phyloP scores from a whole-genome alignment of 1,139 yeast genomes.

The Yamadazyma dushanensis region DNA sequence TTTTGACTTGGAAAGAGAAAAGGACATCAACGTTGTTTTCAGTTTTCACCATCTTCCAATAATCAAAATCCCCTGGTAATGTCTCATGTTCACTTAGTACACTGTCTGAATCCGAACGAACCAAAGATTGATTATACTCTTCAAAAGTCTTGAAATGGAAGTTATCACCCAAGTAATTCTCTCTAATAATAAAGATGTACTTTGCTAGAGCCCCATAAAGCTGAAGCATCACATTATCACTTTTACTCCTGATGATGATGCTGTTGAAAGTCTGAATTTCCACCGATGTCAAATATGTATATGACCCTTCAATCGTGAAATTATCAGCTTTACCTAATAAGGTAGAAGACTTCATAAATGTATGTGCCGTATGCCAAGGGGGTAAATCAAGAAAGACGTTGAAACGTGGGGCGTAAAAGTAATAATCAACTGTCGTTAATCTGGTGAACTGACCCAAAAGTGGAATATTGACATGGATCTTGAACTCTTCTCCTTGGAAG shows the following conservation, averaged over 20 bases:
- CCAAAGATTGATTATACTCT: constrained; percentile 52
- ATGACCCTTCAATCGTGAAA: constrained; percentile 64
- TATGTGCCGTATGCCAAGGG: constrained; percentile 84
- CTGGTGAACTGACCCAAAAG: constrained; percentile 58
- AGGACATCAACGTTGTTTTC: constrained; percentile 79
- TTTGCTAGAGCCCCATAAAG: constrained; percentile 79
- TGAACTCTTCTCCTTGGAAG: constrained; percentile 64
- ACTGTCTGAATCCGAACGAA: constrained; percentile 1
- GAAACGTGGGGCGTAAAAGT: constrained; percentile 58
- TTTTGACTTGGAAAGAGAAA: constrained; percentile 65
- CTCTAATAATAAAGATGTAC: constrained; percentile 75
- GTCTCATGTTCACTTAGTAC: constrained; percentile 9
- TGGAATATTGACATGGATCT: constrained; percentile 55
- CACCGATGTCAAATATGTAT: constrained; percentile 58
- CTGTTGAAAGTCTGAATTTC: constrained; percentile 70
- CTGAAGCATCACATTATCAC: constrained; percentile 66
- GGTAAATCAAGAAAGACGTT: constrained; percentile 73
- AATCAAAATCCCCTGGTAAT: constrained; percentile 25
- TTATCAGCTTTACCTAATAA: constrained; percentile 64
- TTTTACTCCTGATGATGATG: constrained; percentile 62
- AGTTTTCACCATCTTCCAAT: constrained; percentile 44
- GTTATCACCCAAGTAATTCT: constrained; percentile 86
- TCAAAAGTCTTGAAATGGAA: constrained; percentile 83
- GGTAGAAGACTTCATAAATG: constrained; percentile 61
- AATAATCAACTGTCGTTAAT: constrained; percentile 55